Evolutionary conservation across 352 stramenopile species (phyloP), one percentile per base, ranked within the genome.

Genomic region (Phytophthora colocasiae): DNA sequence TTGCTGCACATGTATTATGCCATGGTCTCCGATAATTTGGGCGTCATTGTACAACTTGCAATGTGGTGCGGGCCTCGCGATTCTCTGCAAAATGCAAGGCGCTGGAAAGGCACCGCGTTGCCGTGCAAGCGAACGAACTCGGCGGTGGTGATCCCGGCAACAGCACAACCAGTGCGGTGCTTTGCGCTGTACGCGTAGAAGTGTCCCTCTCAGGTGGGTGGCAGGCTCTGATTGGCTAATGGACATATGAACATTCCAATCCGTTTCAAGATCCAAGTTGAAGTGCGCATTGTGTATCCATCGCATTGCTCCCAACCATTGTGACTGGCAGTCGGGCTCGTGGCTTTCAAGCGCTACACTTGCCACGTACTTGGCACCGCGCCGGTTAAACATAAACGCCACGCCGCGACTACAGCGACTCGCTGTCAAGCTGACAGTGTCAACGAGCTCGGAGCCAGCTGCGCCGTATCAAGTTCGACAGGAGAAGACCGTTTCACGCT

Each of bases 201-300:
- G 52, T 51, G 40, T 51, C 40, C 47, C 51, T 51, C 57, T 56
- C 2, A 22, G 39, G 61, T 58, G 38, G 36, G 61, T 64, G 61
- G 53, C 61, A 69, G 38, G 19, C 19, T 58, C 54, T 69, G 61
- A 69, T 69, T 69, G 61, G 61, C 53, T 69, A 39, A 3, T 32
- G 17, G 15, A 41, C 14, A 17, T 41, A 15, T 26, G 19, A 45
- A 45, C 53, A 69, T 63, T n/a, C n/a, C n/a, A n/a, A n/a, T 14
- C 38, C 44, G 34, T 62, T 67, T 55, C 44, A 45, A 27, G 44
- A 49, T 53, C 34, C 41, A 59, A 31, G 49, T 69, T 69, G 62
- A 69, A 69, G 61, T 69, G 53, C 32, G 27, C 29, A 22, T 22
- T 26, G 24, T 65, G 58, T 40, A 61, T 62, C 58, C 15, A 22